phyloP scores from a whole-genome alignment of 768 basidiomycete genomes.

The Mycena sanguinolenta region DNA sequence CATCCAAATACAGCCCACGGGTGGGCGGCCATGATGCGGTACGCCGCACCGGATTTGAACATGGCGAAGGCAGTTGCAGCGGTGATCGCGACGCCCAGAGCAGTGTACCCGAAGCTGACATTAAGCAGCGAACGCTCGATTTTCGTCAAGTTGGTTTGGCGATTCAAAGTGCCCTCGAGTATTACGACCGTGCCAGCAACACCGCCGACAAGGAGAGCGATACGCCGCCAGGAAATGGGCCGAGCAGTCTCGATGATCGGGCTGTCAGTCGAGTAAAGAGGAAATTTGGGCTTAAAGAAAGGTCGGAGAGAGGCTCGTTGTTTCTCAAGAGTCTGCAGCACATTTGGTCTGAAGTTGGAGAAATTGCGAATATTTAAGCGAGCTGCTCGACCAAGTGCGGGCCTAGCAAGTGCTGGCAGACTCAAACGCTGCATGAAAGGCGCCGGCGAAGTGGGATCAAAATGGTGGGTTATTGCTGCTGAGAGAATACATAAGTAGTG shows the following conservation, averaged over 20 bases:
- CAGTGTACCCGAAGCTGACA: constrained; percentile 87
- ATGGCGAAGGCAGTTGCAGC: constrained; percentile 83
- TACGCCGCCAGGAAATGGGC: constrained; percentile 47
- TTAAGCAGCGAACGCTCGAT: constrained; percentile 80
- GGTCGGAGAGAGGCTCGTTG: constrained; percentile 10
- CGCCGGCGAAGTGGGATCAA: constrained; percentile 77
- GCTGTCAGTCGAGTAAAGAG: constrained; percentile 53
- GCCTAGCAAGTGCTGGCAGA: constrained; percentile 30
- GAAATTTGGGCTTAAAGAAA: constrained; percentile 41
- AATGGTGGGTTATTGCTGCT: too few relatives aligned
- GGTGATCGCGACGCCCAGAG: constrained; percentile 81
- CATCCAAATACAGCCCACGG: constrained; percentile 90
- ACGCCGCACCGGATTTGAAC: constrained; percentile 76
- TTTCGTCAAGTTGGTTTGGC: constrained; percentile 80
- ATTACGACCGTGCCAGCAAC: constrained; percentile 79
- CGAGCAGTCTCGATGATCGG: constrained; percentile 50
- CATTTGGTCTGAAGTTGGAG: constrained; percentile 34
- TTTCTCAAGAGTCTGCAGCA: constrained; percentile 32
- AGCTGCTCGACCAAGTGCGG: constrained; percentile 21
- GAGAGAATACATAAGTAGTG: too few relatives aligned
- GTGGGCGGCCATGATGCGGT: constrained; percentile 85
- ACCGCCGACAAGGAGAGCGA: constrained; percentile 54
- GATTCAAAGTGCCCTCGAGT: constrained; percentile 76
- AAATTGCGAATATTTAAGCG: constrained; percentile 30
- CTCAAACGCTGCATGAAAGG: constrained; percentile 33